Evolutionary conservation across 495 filamentous ascomycete species (phyloP), one percentile per base, ranked within the genome.

Genomic region (Xylaria bambusicola): DNA sequence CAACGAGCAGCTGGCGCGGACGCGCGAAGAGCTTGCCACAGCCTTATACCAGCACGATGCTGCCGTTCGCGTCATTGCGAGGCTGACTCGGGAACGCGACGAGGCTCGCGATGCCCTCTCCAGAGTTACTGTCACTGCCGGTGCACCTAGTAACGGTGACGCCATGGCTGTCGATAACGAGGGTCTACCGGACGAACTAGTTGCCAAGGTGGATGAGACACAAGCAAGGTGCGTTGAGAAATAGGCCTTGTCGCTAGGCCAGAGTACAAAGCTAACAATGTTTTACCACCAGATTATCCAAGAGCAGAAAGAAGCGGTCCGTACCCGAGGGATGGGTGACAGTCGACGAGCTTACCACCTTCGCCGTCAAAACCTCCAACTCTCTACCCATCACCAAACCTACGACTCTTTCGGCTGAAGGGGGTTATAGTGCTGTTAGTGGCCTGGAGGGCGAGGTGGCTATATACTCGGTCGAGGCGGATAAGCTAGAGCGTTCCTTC

Each of bases 41-140:
- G 90, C 94, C 13, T 82, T 98, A 35, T 98, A 98, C 73, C 92
- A 97, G 73, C 87, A 97, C 66, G 94, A 98, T 81, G 95, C 93
- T 8, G 94, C 94, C 36, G 85, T 93, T 6, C 82, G 95, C 56
- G 94, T 98, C 50, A 96, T 98, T 73, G 92, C 91, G 40, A 84
- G 95, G 29, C 69, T 98, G 68, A 88, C 91, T 17, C 85, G 82
- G 66, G 94, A 98, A 76, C 78, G 95, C 52, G 93, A 98, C 66
- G 93, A 98, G 70, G 92, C 94, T 26, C 79, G 93, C 63, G 90
- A 96, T 73, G 91, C 95, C n/a, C 80, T 98, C 31, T 91, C 91
- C 10, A 89, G 89, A 68, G 82, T 98, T 12, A 88, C 86, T 1
- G 83, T 96, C 48, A 83, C 84, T 15, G 78, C 82, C 31, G 82